Evolutionary conservation across 768 basidiomycete genomes (phyloP).

Genomic region (Tulasnella sp.): DNA sequence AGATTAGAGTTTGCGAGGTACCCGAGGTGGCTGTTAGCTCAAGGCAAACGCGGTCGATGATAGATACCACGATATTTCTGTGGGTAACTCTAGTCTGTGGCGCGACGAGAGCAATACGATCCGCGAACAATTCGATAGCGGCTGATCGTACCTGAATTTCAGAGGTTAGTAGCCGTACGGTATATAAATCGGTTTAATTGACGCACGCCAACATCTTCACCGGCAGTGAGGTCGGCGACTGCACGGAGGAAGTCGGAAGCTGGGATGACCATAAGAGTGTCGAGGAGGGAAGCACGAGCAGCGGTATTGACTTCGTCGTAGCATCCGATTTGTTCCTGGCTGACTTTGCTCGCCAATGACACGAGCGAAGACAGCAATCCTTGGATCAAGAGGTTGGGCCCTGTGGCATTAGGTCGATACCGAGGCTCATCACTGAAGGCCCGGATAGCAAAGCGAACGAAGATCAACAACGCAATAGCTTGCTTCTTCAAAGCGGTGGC

Average conservation of each 20-base stretch:
- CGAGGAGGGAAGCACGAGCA: slow-evolving; percentile 43
- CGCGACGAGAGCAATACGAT: slow-evolving; percentile 53
- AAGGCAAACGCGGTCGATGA: slow-evolving; percentile 37
- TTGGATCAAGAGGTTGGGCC: slow-evolving; percentile 1
- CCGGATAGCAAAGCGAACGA: slow-evolving; percentile 46
- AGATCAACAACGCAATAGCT: slow-evolving; percentile 56
- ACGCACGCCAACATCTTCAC: slow-evolving; percentile 43
- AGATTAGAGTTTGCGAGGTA: not conserved
- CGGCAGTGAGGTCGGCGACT: slow-evolving; percentile 44
- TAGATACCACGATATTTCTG: slow-evolving; percentile 40
- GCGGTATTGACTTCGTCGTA: slow-evolving; percentile 10
- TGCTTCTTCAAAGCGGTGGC: slow-evolving; percentile 43
- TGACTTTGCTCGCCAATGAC: not conserved
- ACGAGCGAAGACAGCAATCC: slow-evolving; percentile 3
- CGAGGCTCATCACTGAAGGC: slow-evolving; percentile 20
- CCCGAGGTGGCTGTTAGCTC: not conserved
- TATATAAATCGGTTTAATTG: not conserved
- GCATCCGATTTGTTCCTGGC: not conserved
- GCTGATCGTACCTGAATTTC: slow-evolving; percentile 47
- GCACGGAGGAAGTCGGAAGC: slow-evolving; percentile 59
- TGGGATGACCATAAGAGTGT: slow-evolving; percentile 52
- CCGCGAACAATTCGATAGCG: slow-evolving; percentile 58
- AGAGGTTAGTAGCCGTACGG: not conserved
- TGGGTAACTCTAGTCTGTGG: slow-evolving; percentile 43
- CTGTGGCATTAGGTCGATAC: slow-evolving; percentile 17